These are phyloP conservation scores for Acer campestre DNA, from an alignment of 345 rosid species.

Conservation along the genomic window DNA sequence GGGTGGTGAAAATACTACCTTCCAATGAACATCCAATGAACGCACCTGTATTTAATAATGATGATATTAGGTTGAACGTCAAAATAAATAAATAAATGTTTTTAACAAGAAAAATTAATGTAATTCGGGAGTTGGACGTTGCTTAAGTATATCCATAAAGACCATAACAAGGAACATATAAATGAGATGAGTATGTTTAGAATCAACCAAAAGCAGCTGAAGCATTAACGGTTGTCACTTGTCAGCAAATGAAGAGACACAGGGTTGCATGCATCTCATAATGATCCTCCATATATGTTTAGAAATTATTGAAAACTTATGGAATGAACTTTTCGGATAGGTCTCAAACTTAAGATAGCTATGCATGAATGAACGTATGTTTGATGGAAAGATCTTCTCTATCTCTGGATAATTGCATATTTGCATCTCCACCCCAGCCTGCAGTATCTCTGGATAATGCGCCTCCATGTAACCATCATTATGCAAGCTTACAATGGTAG, in stretches of 20 bases:
- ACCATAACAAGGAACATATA: not conserved
- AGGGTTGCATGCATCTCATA: not conserved
- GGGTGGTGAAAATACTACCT: slow-evolving; percentile 81
- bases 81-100: not conserved
- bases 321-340: not conserved
- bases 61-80: not conserved
- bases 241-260: not conserved
- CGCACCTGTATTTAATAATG: slow-evolving; percentile 57
- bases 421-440: not conserved
- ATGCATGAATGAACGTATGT: not conserved
- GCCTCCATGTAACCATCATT: not conserved
- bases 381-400: not conserved
- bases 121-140: no score
- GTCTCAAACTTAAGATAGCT: not conserved
- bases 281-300: no score
- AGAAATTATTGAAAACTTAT: not conserved
- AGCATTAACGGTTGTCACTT: not conserved
- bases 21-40: slow-evolving; percentile 92
- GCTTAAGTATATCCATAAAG: no score
- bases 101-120: no score
- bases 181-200: not conserved
- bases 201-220: not conserved
- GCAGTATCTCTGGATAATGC: not conserved
- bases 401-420: no score
- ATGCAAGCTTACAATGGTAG: not conserved